Evolutionary conservation across 768 basidiomycete genomes (phyloP).

Genomic region (Lentinula detonsa): DNA sequence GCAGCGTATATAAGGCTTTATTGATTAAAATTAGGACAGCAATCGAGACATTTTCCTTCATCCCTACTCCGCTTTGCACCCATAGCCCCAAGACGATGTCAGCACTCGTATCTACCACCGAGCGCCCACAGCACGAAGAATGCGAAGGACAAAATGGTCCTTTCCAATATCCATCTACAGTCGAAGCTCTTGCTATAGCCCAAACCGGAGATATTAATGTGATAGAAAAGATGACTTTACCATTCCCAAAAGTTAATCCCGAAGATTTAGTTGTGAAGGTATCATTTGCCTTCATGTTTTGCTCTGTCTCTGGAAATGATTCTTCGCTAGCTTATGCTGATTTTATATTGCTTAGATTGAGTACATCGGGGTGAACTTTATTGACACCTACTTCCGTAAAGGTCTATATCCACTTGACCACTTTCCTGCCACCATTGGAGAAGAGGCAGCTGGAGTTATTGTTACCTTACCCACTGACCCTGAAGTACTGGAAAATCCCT

Average conservation of each 20-base stretch:
- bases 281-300: neutral
- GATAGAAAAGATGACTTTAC: neutral
- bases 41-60: too few relatives aligned
- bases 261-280: neutral
- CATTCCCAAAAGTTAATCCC: neutral
- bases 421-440: slow-evolving; percentile 68
- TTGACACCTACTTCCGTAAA: slow-evolving; percentile 72
- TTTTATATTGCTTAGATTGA: neutral
- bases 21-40: too few relatives aligned
- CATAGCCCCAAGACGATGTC: too few relatives aligned
- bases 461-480: slow-evolving; percentile 67
- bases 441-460: slow-evolving; percentile 75
- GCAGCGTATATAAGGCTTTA: neutral
- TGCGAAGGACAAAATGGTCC: neutral
- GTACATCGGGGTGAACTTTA: slow-evolving; percentile 72
- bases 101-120: neutral
- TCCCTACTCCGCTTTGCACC: too few relatives aligned
- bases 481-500: slow-evolving; percentile 49
- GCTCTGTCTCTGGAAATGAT: too few relatives aligned
- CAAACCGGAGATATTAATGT: neutral
- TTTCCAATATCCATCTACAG: neutral
- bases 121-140: neutral
- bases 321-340: neutral
- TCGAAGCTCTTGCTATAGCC: neutral
- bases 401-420: slow-evolving; percentile 57